These are phyloP conservation scores for Aspergillus bertholletiae DNA, from an alignment of 495 filamentous ascomycete species.

Conservation along the genomic window DNA sequence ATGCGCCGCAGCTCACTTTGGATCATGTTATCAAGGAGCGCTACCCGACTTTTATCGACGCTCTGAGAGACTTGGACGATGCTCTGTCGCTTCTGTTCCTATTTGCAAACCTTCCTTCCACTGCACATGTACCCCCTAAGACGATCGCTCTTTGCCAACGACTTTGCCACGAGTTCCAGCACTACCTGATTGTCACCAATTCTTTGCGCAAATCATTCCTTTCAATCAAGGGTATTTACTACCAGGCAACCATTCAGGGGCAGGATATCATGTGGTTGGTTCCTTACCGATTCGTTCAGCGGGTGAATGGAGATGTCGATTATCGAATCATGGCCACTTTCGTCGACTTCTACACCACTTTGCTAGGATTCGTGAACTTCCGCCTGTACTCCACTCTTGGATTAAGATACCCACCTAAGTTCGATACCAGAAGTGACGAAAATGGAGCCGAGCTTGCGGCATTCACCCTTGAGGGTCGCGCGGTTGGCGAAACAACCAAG, in stretches of 20 bases:
- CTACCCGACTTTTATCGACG: constrained; percentile 95
- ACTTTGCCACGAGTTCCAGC: constrained; percentile 89
- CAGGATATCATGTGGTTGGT: constrained; percentile 97
- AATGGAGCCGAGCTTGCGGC: constrained; percentile 87
- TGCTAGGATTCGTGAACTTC: constrained; percentile 94
- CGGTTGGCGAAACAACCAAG: constrained; percentile 50
- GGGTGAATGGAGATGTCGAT: constrained; percentile 87
- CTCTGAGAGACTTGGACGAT: constrained; percentile 92
- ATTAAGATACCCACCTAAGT: constrained; percentile 90
- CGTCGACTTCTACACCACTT: constrained; percentile 95
- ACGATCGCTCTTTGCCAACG: constrained; percentile 90
- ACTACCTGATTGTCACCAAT: constrained; percentile 90
- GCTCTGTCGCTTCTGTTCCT: constrained; percentile 95
- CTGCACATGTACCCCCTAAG: constrained; percentile 80
- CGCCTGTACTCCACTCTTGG: constrained; percentile 86
- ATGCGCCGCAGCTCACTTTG: constrained; percentile 79
- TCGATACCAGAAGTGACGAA: constrained; percentile 82
- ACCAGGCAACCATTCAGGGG: constrained; percentile 97
- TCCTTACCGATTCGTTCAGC: constrained; percentile 94
- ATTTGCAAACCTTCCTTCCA: constrained; percentile 93
- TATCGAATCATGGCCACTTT: constrained; percentile 99
- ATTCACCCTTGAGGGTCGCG: constrained; percentile 77
- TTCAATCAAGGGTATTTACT: constrained; percentile 99
- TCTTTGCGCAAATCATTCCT: constrained; percentile 92
- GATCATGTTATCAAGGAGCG: constrained; percentile 97